Evolutionary conservation across 2,329 filamentous ascomycete species (phyloP).

Genomic region (Laburnicola sp.): DNA sequence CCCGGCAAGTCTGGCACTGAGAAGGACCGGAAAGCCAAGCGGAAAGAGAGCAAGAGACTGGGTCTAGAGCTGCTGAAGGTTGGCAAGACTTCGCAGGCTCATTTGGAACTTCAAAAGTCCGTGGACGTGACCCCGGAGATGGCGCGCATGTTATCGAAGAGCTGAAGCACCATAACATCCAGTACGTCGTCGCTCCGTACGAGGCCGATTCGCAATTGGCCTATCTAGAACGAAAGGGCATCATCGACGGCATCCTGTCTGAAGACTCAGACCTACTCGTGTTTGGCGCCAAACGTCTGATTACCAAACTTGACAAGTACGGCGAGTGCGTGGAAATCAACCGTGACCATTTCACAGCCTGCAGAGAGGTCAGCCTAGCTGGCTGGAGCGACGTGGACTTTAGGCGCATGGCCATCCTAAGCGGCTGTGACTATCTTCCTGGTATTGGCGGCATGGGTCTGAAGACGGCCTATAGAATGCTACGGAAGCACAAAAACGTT

Average conservation of each 20-base stretch:
- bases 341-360: conserved; percentile 83
- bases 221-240: conserved; percentile 83
- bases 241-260: conserved; percentile 85
- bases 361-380: conserved; percentile 82
- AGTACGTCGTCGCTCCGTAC: conserved; percentile 93
- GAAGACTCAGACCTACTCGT: conserved; percentile 96
- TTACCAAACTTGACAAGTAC: conserved; percentile 94
- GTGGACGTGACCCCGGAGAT: conserved; percentile 96
- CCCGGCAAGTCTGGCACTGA: conserved; percentile 93
- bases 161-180: conserved; percentile 75
- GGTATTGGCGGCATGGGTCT: conserved; percentile 83
- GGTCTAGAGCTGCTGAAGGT: conserved; percentile 80
- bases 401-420: conserved; percentile 91
- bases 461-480: conserved; percentile 88
- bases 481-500: conserved; percentile 86
- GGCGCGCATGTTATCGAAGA: conserved; percentile 92
- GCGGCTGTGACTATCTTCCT: conserved; percentile 92
- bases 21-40: conserved; percentile 69
- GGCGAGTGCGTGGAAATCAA: conserved; percentile 92
- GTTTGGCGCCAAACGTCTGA: conserved; percentile 84
- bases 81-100: conserved; percentile 78
- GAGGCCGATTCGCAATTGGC: conserved; percentile 97
- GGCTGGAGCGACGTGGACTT: conserved; percentile 94
- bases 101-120: conserved; percentile 87
- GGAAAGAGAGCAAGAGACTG: conserved; percentile 73